phyloP scores from a whole-genome alignment of 164 flowering plant genomes.

The Chimonanthus praecox region DNA sequence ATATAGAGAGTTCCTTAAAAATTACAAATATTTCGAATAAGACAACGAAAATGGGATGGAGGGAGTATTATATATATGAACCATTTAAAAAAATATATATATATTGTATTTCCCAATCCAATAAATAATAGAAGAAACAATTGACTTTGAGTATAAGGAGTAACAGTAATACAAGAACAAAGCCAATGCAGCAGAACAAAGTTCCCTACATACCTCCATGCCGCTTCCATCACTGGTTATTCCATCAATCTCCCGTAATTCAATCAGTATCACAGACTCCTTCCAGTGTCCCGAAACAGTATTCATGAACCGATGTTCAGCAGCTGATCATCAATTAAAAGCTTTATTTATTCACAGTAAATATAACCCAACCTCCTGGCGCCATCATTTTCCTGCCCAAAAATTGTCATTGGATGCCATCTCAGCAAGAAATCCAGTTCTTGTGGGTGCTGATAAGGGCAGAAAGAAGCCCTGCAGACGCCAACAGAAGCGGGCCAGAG shows the following conservation, averaged over 20 bases:
- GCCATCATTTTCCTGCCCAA: background rate
- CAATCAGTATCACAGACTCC: background rate
- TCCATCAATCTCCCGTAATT: background rate
- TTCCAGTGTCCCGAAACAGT: no score
- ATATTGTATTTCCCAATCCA: background rate
- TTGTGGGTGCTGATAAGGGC: constrained; percentile 91
- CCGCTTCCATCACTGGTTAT: background rate
- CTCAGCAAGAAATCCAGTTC: constrained; percentile 90
- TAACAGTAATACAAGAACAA: background rate
- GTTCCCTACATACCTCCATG: background rate
- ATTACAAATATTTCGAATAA: no score
- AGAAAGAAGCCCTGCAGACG: constrained; percentile 77
- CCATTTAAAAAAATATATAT: no score
- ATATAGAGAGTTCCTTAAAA: no score
- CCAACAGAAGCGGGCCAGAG: constrained; percentile 49
- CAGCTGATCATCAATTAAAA: no score
- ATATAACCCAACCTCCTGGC: background rate
- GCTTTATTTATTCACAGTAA: no score
- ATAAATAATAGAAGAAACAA: no score
- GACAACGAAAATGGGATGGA: no score
- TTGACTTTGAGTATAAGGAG: background rate
- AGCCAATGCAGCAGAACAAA: background rate
- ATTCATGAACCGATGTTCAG: no score
- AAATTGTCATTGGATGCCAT: background rate
- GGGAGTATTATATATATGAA: no score